Evolutionary conservation across 2,329 filamentous ascomycete species (phyloP).

Genomic region (Talaromyces marneffei): DNA sequence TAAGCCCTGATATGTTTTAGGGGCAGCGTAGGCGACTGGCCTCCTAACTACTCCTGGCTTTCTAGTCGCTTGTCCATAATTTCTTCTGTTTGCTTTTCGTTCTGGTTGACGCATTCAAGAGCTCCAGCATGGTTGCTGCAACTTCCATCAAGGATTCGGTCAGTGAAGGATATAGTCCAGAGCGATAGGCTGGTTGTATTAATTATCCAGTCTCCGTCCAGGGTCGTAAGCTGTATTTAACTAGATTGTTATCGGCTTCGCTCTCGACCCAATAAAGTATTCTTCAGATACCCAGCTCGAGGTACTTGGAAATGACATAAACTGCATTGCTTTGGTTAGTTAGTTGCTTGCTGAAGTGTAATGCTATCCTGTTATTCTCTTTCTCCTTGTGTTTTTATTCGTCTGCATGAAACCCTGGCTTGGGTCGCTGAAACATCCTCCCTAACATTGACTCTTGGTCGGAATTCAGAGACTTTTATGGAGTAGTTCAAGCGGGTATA

Average conservation of each 20-base stretch:
- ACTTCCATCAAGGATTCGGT: too few relatives aligned
- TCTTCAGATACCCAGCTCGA: not conserved
- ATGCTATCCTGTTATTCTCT: not conserved
- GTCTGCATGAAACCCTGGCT: too few relatives aligned
- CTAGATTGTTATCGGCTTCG: not conserved
- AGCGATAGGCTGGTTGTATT: not conserved
- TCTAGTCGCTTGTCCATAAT: too few relatives aligned
- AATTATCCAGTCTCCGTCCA: not conserved
- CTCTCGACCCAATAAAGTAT: not conserved
- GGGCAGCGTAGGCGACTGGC: not conserved
- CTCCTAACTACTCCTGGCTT: not conserved
- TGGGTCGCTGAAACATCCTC: too few relatives aligned
- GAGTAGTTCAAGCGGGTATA: not conserved
- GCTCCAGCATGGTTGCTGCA: too few relatives aligned
- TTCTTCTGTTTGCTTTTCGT: not conserved
- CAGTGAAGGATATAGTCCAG: too few relatives aligned
- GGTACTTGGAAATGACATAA: not conserved
- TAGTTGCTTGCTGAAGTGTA: not conserved
- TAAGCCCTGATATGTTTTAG: not conserved
- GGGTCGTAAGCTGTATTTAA: too few relatives aligned
- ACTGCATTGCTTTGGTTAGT: not conserved
- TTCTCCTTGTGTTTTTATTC: not conserved
- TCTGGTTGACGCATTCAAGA: too few relatives aligned
- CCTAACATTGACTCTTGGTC: not conserved
- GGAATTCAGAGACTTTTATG: not conserved